Conservation (phyloP, 768 basidiomycete species). For the Tricholoma matsutake region DNA sequence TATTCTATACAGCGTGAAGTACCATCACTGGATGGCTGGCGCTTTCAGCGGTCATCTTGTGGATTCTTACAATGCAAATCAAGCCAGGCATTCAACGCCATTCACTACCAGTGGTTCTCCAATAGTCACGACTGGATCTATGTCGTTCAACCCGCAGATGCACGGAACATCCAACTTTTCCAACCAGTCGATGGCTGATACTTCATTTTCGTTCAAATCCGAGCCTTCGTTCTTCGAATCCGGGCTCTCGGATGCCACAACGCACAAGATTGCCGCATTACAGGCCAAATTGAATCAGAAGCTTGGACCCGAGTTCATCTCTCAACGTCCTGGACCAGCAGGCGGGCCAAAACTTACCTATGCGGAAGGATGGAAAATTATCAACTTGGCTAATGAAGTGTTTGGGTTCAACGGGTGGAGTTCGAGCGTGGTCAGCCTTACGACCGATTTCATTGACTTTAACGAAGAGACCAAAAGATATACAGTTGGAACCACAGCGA, state of each 20-base stretch:
- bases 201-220: slow-evolving; percentile 25
- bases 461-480: slow-evolving; percentile 64
- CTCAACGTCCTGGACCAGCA: slow-evolving; percentile 83
- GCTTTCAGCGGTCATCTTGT: slow-evolving; percentile 59
- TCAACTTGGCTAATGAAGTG: slow-evolving; percentile 96
- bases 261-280: slow-evolving; percentile 62
- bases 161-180: slow-evolving; percentile 42
- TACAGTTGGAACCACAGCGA: slow-evolving; percentile 76
- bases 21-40: slow-evolving; percentile 45
- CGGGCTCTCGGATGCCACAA: slow-evolving; percentile 59
- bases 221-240: slow-evolving; percentile 29
- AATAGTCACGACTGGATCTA: slow-evolving; percentile 48
- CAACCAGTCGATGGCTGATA: slow-evolving; percentile 22
- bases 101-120: slow-evolving; percentile 21
- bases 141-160: slow-evolving; percentile 60
- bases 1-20: neutral
- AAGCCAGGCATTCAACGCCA: slow-evolving; percentile 14
- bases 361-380: slow-evolving; percentile 96
- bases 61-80: slow-evolving; percentile 39
- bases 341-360: slow-evolving; percentile 89
- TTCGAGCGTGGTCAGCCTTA: slow-evolving; percentile 69
- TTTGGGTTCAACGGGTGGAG: slow-evolving; percentile 99
- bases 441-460: slow-evolving; percentile 77
- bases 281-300: slow-evolving; percentile 83
- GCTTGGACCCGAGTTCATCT: slow-evolving; percentile 93